Conservation (phyloP, 192 early-diverging fungal species). For the Coemansia sp. region DNA sequence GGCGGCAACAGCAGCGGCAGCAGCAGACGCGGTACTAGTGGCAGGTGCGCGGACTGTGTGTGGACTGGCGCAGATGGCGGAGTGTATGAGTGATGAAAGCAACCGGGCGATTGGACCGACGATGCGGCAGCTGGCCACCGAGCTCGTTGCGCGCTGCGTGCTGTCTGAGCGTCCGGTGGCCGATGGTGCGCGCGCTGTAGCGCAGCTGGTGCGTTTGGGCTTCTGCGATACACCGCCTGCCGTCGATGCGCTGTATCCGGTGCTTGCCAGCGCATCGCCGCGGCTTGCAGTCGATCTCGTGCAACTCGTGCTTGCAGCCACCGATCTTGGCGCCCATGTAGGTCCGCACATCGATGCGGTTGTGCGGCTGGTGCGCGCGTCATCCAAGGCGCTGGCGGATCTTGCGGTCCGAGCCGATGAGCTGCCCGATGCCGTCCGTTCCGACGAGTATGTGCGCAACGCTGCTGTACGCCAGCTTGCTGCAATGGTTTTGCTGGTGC, state of each 20-base stretch:
- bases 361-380: conserved; percentile 15
- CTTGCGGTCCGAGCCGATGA: conserved; percentile 17
- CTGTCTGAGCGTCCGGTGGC: conserved; percentile 26
- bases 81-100: conserved; percentile 1
- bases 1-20: not conserved
- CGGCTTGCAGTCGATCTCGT: conserved; percentile 15
- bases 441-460: conserved; percentile 31
- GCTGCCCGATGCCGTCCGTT: conserved; percentile 16
- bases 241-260: conserved; percentile 18
- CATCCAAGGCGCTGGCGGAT: conserved; percentile 20
- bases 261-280: conserved; percentile 29
- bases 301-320: conserved; percentile 19
- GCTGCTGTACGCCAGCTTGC: conserved; percentile 30
- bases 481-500: conserved; percentile 26
- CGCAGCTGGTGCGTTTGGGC: conserved; percentile 18
- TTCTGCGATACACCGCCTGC: conserved; percentile 12
- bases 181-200: conserved; percentile 22
- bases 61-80: conserved; percentile 14
- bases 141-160: conserved; percentile 25
- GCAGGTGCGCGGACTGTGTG: conserved; percentile 13
- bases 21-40: conserved; percentile 7
- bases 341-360: conserved; percentile 10
- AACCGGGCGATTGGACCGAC: conserved; percentile 10
- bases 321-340: conserved; percentile 2
- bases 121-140: conserved; percentile 32